These are phyloP conservation scores for Alternaria longipes DNA, from an alignment of 2,329 filamentous ascomycete species.

Conservation along the genomic window DNA sequence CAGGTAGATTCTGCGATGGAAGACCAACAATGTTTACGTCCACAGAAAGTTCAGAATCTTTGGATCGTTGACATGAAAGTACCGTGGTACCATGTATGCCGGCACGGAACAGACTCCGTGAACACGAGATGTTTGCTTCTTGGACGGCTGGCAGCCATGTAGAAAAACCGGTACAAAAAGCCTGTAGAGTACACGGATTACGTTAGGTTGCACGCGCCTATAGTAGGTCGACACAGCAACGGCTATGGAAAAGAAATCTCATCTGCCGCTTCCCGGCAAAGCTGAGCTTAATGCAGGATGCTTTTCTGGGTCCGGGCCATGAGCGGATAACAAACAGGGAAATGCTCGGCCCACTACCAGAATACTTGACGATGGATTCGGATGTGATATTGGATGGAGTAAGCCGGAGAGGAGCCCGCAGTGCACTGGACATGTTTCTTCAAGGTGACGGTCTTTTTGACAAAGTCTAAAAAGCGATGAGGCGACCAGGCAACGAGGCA, in stretches of 20 bases:
- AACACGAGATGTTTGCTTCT: slow-evolving; percentile 3
- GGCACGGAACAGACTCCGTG: neutral
- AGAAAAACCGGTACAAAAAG: neutral
- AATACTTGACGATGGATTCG: neutral
- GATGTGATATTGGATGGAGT: neutral
- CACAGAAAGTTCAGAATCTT: neutral
- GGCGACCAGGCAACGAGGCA: neutral
- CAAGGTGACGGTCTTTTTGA: neutral
- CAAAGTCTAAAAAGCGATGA: neutral
- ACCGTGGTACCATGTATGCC: neutral
- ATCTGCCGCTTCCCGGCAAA: neutral
- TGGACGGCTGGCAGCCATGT: neutral
- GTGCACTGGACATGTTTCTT: neutral
- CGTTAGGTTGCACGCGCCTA: slow-evolving; percentile 6
- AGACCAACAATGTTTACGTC: neutral
- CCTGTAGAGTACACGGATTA: neutral
- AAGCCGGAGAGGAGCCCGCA: neutral
- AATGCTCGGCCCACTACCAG: neutral
- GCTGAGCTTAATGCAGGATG: neutral
- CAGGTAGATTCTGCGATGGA: neutral
- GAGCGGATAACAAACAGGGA: slow-evolving; percentile 4
- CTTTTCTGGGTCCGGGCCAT: slow-evolving; percentile 1
- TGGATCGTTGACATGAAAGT: neutral
- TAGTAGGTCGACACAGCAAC: slow-evolving; percentile 17
- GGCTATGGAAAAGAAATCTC: slow-evolving; percentile 6